Percentiles rank a stretch among this genome's conserved stretches.
Conservation (phyloP, 257 asterid genomes). For the Petunia axillaris region DNA sequence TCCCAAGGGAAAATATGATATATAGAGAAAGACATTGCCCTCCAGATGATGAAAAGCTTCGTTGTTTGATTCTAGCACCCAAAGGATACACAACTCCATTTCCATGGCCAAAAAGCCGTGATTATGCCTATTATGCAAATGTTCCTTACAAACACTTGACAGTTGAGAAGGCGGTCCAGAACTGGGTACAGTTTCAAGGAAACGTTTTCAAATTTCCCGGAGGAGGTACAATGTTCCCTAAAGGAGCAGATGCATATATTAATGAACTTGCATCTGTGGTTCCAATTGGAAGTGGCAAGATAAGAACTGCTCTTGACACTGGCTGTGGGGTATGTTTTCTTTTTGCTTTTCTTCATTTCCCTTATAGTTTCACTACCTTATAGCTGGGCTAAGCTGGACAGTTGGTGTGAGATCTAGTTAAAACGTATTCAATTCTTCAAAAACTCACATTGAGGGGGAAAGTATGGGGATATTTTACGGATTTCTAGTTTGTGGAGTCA, state of each 20-base stretch:
- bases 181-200: slow-evolving; percentile 87
- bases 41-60: slow-evolving; percentile 69
- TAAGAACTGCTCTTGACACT: slow-evolving; percentile 88
- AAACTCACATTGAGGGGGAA: not conserved
- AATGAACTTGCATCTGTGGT: slow-evolving; percentile 76
- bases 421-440: not conserved
- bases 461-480: not conserved
- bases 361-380: not conserved
- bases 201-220: slow-evolving; percentile 90
- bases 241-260: slow-evolving; percentile 88
- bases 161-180: slow-evolving; percentile 86
- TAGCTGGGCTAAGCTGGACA: not conserved
- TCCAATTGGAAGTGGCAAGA: slow-evolving; percentile 69
- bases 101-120: slow-evolving; percentile 98
- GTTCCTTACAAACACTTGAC: slow-evolving; percentile 86
- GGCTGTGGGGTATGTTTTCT: slow-evolving; percentile 84
- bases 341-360: slow-evolving; percentile 5
- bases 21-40: slow-evolving; percentile 96
- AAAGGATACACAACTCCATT: slow-evolving; percentile 77
- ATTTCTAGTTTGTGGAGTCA: slow-evolving; percentile 18
- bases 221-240: slow-evolving; percentile 97
- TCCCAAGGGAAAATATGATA: slow-evolving; percentile 86
- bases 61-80: slow-evolving; percentile 86
- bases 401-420: not conserved
- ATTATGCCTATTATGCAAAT: slow-evolving; percentile 81